Base-by-base conservation (phyloP, 2,329 filamentous ascomycete genomes). In the Fusarium keratoplasticum region DNA sequence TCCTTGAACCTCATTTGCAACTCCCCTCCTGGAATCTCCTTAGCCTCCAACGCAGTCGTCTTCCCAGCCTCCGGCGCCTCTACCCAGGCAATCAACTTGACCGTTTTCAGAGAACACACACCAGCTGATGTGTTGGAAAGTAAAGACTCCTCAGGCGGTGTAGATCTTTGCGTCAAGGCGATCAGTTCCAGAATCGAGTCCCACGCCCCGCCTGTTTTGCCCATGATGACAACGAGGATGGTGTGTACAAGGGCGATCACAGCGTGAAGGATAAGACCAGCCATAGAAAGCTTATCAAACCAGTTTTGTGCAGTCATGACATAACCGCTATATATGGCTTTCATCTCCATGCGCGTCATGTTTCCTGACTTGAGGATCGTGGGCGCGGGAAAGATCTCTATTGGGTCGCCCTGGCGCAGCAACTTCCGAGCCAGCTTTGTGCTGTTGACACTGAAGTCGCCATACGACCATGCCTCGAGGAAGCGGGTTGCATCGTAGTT, bases 161-260 rank as follows among this genome's bases (percentile, higher is more conserved):
- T 11, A 2, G 14, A 42, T 22, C 11, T 40, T 3, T 25, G 47
- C 9, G 31, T 29, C 29, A 50, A n/a, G 16, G 29, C 14, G 2
- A 69, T 9, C 13, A 69, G 54, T 38, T 69, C 66, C 7, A 70
- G 9, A 40, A 38, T 25, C 2, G 52, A 38, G 16, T 61, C 59
- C 47, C 33, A 60, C 0, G 22, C 59, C 29, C 38, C 44, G 5
- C 62, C 44, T 8, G 42, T 60, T 9, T 42, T 40, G 13, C 25
- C 6, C n/a, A 10, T 18, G 25, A 61, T 6, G 27, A 27, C 6
- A 2, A 66, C 27, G 2, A 47, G 11, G 5, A 58, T 7, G 2
- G 42, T 20, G 18, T 66, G 54, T 5, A 31, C 6, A 16, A 67
- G n/a, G 9, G 64, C 60, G 25, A 67, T 70, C 2, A 22, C 25